phyloP scores from a whole-genome alignment of 1,284 basidiomycete species.

The Coniferiporia weirii region DNA sequence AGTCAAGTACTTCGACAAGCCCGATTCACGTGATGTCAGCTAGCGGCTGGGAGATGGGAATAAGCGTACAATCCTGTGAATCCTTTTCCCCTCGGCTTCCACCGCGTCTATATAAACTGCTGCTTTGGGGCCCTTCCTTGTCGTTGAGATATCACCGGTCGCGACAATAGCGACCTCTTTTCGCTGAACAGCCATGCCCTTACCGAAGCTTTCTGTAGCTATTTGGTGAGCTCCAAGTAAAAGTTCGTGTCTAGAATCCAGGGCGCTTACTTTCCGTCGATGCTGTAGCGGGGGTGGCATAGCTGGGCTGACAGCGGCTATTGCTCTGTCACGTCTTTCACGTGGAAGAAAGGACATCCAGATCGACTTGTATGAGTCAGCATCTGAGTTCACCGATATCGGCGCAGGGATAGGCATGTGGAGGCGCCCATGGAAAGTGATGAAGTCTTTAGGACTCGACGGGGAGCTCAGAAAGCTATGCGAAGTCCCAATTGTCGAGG shows the following conservation, averaged over 20 bases:
- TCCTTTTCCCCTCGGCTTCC: no score
- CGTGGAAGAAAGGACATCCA: slow-evolving; percentile 27
- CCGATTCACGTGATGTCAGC: no score
- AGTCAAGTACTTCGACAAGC: no score
- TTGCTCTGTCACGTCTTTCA: slow-evolving; percentile 33
- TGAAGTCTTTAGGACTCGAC: slow-evolving; percentile 23
- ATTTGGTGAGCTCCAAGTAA: slow-evolving; percentile 2
- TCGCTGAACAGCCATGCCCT: no score
- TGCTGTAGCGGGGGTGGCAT: slow-evolving; percentile 34
- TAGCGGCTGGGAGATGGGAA: no score
- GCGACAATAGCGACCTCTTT: no score
- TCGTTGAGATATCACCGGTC: no score
- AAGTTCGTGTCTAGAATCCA: background rate
- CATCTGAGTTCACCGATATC: slow-evolving; percentile 32
- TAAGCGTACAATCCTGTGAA: no score
- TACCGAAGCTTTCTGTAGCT: background rate
- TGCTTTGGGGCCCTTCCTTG: no score
- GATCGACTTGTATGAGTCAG: slow-evolving; percentile 39
- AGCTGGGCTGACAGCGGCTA: slow-evolving; percentile 32
- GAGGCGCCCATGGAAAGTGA: slow-evolving; percentile 24
- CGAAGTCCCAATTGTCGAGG: background rate
- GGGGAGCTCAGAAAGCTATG: slow-evolving; percentile 18
- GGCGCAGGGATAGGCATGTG: slow-evolving; percentile 36
- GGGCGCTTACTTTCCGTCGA: background rate
- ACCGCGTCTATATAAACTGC: no score